Percentiles rank a stretch among this genome's conserved stretches.
These are phyloP conservation scores for Chaetoceros muelleri DNA, from an alignment of 108 stramenopile genomes.

Conservation along the genomic window DNA sequence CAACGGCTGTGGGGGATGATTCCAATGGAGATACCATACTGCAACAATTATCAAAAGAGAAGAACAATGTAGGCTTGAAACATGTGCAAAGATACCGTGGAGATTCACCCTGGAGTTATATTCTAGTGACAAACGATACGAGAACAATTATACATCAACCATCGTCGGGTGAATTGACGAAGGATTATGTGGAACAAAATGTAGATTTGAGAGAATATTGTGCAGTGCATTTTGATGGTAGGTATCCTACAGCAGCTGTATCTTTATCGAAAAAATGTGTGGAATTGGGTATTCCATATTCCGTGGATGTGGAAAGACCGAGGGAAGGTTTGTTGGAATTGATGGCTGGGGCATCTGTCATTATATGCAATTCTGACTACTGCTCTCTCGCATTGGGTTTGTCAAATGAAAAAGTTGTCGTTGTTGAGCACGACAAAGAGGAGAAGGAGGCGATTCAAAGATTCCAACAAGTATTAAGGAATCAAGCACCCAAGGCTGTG, in stretches of 20 bases:
- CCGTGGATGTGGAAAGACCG: constrained; percentile 20
- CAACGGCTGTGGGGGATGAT: constrained; percentile 16
- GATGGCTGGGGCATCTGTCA: constrained; percentile 5
- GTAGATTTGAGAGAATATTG: not conserved
- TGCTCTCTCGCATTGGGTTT: not conserved
- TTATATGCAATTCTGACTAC: constrained; percentile 19
- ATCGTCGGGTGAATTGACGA: constrained; percentile 6
- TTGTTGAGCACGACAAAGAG: not conserved
- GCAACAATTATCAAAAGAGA: not conserved
- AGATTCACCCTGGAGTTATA: constrained; percentile 15
- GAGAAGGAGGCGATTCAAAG: not conserved
- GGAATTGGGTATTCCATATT: constrained; percentile 13
- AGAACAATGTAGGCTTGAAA: constrained; percentile 7
- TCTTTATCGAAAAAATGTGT: constrained; percentile 8
- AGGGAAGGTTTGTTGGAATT: constrained; percentile 14
- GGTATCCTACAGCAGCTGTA: constrained; percentile 13
- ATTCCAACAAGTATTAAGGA: not conserved
- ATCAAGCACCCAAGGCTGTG: constrained; percentile 12
- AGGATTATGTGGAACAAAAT: constrained; percentile 7
- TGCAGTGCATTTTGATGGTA: constrained; percentile 19
- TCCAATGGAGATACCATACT: constrained; percentile 11
- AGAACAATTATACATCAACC: constrained; percentile 22
- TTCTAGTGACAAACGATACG: constrained; percentile 6
- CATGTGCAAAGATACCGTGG: constrained; percentile 4
- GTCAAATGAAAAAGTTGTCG: not conserved